Conservation (phyloP, 176 grass and related monocot genomes). For the Elaeis guineensis region DNA sequence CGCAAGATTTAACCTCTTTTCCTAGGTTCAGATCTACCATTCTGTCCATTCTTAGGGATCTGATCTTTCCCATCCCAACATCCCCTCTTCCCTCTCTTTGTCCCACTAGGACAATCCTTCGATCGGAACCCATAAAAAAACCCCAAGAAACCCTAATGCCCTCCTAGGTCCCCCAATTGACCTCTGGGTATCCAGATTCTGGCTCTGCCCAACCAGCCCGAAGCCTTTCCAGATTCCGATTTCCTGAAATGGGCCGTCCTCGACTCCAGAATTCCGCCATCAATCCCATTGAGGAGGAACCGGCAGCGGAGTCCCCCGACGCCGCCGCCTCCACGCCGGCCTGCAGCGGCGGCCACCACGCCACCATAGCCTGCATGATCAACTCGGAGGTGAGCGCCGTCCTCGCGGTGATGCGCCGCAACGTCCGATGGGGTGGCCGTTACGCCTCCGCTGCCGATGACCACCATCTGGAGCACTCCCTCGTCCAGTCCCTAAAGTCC, state of each 20-base stretch:
- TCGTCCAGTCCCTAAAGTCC: slow-evolving; percentile 61
- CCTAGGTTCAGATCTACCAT: neutral
- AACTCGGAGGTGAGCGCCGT: slow-evolving; percentile 85
- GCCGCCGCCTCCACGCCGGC: neutral
- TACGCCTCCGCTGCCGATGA: slow-evolving; percentile 52
- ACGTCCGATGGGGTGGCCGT: slow-evolving; percentile 77
- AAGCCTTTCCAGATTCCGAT: neutral
- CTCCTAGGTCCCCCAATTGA: neutral
- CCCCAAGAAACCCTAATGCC: neutral
- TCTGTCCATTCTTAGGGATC: neutral
- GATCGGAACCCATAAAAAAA: neutral
- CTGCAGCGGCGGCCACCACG: neutral
- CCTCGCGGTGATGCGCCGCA: slow-evolving; percentile 93
- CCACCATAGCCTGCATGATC: slow-evolving; percentile 63
- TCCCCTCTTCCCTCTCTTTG: neutral
- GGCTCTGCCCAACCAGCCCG: slow-evolving; percentile 1
- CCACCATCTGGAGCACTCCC: slow-evolving; percentile 62
- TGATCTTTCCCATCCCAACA: neutral
- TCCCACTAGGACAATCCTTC: neutral
- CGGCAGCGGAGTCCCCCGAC: neutral
- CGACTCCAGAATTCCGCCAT: slow-evolving; percentile 10
- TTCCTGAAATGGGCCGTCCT: slow-evolving; percentile 2
- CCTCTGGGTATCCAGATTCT: neutral
- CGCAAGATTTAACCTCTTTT: neutral
- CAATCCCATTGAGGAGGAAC: slow-evolving; percentile 6